These are phyloP conservation scores for Catunica adiposa DNA, from an alignment of 2,329 filamentous ascomycete genomes.

Conservation along the genomic window DNA sequence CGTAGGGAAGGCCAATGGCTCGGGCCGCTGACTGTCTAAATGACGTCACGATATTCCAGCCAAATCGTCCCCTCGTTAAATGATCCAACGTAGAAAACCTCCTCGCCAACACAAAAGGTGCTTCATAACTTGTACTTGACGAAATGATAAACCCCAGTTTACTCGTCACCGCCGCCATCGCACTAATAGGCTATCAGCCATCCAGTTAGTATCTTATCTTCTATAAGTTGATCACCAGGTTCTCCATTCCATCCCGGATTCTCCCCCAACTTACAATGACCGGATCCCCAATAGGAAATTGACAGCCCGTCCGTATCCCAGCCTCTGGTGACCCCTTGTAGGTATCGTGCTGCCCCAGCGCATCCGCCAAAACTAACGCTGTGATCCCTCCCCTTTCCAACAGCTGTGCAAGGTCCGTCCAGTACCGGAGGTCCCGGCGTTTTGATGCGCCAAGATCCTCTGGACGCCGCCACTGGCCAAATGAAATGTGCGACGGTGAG, in stretches of 20 bases:
- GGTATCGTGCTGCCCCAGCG: conserved; percentile 52
- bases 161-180: conserved; percentile 51
- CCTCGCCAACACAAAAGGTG: conserved; percentile 49
- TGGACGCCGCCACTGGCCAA: conserved; percentile 51
- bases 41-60: conserved; percentile 43
- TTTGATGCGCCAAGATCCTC: conserved; percentile 44
- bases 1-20: conserved; percentile 42
- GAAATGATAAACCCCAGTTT: conserved; percentile 55
- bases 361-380: conserved; percentile 49
- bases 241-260: too few relatives aligned
- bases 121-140: conserved; percentile 50
- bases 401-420: conserved; percentile 46
- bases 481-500: conserved; percentile 45
- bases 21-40: conserved; percentile 51
- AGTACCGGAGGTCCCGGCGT: conserved; percentile 38
- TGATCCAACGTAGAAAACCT: conserved; percentile 52
- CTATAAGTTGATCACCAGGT: not conserved
- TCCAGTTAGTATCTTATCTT: not conserved
- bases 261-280: conserved; percentile 20
- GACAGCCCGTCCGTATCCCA: conserved; percentile 44
- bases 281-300: conserved; percentile 58
- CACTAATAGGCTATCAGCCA: conserved; percentile 35
- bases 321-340: conserved; percentile 42
- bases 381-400: conserved; percentile 47
- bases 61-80: conserved; percentile 41